Evolutionary conservation across 371 early-diverging fungal genomes (phyloP).

Genomic region (Phascolomyces articulosus): DNA sequence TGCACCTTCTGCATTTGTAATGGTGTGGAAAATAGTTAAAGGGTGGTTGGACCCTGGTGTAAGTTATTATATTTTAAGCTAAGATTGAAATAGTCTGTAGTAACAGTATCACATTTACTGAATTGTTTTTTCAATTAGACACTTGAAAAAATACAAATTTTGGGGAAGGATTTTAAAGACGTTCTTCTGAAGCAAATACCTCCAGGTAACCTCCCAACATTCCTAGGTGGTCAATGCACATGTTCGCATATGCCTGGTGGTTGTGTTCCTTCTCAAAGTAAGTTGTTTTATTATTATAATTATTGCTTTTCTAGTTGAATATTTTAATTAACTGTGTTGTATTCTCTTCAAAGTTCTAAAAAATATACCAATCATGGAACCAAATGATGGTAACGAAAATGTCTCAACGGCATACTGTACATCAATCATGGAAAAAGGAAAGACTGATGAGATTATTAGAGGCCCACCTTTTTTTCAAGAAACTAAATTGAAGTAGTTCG

Average conservation of each 20-base stretch:
- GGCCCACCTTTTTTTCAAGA: slow-evolving; percentile 10
- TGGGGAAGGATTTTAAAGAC: slow-evolving; percentile 69
- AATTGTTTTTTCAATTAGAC: slow-evolving; percentile 31
- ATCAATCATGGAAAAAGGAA: slow-evolving; percentile 40
- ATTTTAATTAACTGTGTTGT: no score
- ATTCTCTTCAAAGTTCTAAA: slow-evolving; percentile 27
- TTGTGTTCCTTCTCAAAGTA: slow-evolving; percentile 63
- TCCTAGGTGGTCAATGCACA: slow-evolving; percentile 79
- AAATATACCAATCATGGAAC: slow-evolving; percentile 32
- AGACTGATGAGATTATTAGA: slow-evolving; percentile 15
- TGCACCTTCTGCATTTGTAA: slow-evolving; percentile 80
- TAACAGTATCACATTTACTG: not conserved
- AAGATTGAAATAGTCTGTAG: not conserved
- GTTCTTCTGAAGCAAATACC: slow-evolving; percentile 73
- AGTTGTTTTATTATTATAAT: not conserved
- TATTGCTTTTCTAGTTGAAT: not conserved
- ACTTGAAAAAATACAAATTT: slow-evolving; percentile 79
- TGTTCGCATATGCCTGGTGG: slow-evolving; percentile 84
- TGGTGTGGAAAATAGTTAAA: slow-evolving; percentile 81
- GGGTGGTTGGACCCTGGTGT: slow-evolving; percentile 83
- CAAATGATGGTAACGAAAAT: slow-evolving; percentile 31
- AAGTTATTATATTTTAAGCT: slow-evolving; percentile 15
- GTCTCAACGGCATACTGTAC: slow-evolving; percentile 33
- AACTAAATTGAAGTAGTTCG: not conserved
- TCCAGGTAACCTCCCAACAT: slow-evolving; percentile 75